These are phyloP conservation scores for Kalanchoe fedtschenkoi DNA, from an alignment of 164 flowering plant species.

Conservation along the genomic window DNA sequence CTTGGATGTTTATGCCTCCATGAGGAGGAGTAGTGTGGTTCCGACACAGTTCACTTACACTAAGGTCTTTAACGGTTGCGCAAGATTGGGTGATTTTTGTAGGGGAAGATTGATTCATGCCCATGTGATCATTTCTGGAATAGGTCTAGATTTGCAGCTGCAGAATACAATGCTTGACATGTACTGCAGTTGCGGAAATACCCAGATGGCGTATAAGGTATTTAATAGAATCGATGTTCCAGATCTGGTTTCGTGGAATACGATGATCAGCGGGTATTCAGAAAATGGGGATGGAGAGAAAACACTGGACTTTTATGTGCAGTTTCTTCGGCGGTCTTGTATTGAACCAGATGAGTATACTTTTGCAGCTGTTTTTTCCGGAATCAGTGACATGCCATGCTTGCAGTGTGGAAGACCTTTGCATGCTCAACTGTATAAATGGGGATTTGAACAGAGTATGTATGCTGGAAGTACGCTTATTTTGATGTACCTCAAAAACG, in stretches of 20 bases:
- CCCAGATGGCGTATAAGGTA: slow-evolving; percentile 27
- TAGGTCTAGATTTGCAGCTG: slow-evolving; percentile 43
- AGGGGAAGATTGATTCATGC: slow-evolving; percentile 53
- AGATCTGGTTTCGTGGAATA: slow-evolving; percentile 76
- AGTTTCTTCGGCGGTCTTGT: slow-evolving; percentile 19
- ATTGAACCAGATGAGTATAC: slow-evolving; percentile 72
- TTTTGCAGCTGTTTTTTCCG: slow-evolving; percentile 46
- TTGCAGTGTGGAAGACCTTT: slow-evolving; percentile 49
- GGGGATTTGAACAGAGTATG: slow-evolving; percentile 40
- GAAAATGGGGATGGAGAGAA: slow-evolving; percentile 41
- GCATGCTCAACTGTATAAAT: slow-evolving; percentile 46
- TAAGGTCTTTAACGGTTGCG: slow-evolving; percentile 50
- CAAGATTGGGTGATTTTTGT: slow-evolving; percentile 25
- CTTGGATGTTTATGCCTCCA: slow-evolving; percentile 24
- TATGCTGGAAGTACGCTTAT: slow-evolving; percentile 56
- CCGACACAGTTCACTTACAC: slow-evolving; percentile 68
- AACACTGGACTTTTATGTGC: slow-evolving; percentile 47
- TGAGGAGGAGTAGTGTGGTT: slow-evolving; percentile 32
- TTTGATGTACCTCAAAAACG: slow-evolving; percentile 62
- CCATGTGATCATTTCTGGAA: slow-evolving; percentile 30
- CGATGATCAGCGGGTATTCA: slow-evolving; percentile 58
- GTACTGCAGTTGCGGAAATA: slow-evolving; percentile 57
- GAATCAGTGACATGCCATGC: slow-evolving; percentile 24
- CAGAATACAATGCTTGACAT: slow-evolving; percentile 72
- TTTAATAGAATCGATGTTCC: slow-evolving; percentile 40